phyloP scores from a whole-genome alignment of 805 yeast genomes.

The Zygoascus tannicola region DNA sequence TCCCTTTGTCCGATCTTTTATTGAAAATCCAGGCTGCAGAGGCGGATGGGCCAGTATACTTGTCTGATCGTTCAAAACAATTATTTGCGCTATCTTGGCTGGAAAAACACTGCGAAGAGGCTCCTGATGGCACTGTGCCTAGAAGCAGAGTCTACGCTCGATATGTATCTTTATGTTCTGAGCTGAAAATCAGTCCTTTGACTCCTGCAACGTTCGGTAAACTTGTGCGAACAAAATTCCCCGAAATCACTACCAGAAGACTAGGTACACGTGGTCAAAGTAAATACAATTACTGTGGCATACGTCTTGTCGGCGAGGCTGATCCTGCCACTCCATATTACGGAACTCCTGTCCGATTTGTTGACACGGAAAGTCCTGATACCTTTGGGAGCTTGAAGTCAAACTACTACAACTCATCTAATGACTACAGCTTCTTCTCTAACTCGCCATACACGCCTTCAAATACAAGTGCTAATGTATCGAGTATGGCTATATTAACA shows the following conservation, averaged over 20 bases:
- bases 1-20: not conserved
- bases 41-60: not conserved
- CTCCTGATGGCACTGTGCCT: conserved; percentile 47
- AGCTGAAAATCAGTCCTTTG: conserved; percentile 45
- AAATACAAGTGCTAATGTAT: not conserved
- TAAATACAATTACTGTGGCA: conserved; percentile 79
- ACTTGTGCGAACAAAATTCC: conserved; percentile 54
- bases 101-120: conserved; percentile 48
- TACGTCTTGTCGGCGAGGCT: conserved; percentile 37
- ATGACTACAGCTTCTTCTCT: not conserved
- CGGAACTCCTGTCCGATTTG: conserved; percentile 19
- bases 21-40: not conserved
- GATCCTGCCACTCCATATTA: conserved; percentile 12
- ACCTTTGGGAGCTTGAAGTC: conserved; percentile 1
- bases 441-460: conserved; percentile 5
- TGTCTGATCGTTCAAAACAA: conserved; percentile 32
- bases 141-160: conserved; percentile 60
- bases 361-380: conserved; percentile 13
- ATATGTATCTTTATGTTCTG: conserved; percentile 50
- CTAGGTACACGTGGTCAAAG: conserved; percentile 76
- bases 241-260: conserved; percentile 62
- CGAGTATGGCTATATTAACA: not conserved
- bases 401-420: not conserved
- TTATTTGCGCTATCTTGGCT: conserved; percentile 78
- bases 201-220: conserved; percentile 77